phyloP scores from a whole-genome alignment of 768 basidiomycete species.

The Hysterangium stoloniferum region DNA sequence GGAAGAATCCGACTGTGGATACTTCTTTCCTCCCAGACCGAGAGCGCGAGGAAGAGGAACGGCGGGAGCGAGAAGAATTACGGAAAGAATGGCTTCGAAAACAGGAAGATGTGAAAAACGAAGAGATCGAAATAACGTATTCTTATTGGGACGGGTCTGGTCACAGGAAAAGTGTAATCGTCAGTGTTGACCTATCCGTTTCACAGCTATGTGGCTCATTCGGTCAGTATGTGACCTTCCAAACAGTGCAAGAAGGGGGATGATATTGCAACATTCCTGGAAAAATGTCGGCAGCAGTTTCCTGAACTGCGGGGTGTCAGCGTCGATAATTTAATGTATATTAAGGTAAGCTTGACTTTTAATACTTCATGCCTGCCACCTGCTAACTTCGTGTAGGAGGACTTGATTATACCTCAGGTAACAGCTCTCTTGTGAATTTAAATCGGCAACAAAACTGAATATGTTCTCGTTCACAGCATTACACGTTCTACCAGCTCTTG shows the following conservation, averaged over 20 bases:
- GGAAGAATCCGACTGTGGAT: slow-evolving; percentile 95
- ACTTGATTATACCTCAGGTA: slow-evolving; percentile 94
- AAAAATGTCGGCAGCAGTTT: slow-evolving; percentile 89
- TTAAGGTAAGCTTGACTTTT: slow-evolving; percentile 80
- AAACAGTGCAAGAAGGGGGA: slow-evolving; percentile 95
- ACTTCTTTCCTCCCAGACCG: slow-evolving; percentile 98
- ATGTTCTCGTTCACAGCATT: slow-evolving; percentile 50
- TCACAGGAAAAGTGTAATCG: slow-evolving; percentile 85
- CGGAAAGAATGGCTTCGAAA: slow-evolving; percentile 80
- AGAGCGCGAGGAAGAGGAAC: slow-evolving; percentile 91
- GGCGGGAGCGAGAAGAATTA: slow-evolving; percentile 79
- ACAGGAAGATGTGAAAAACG: slow-evolving; percentile 61
- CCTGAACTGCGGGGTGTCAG: slow-evolving; percentile 85
- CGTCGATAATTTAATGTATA: slow-evolving; percentile 97
- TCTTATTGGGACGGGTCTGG: slow-evolving; percentile 99
- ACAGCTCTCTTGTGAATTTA: slow-evolving; percentile 5
- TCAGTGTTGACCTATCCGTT: slow-evolving; percentile 33
- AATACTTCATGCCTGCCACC: neutral
- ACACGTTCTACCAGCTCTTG: slow-evolving; percentile 98
- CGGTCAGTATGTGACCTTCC: neutral
- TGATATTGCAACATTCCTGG: slow-evolving; percentile 75
- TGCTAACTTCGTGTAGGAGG: slow-evolving; percentile 53
- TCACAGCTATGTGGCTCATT: neutral
- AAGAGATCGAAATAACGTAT: slow-evolving; percentile 86
- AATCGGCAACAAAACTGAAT: neutral